These are phyloP conservation scores for Solanum hybrid DNA, from an alignment of 305 asterid genomes.

Conservation along the genomic window DNA sequence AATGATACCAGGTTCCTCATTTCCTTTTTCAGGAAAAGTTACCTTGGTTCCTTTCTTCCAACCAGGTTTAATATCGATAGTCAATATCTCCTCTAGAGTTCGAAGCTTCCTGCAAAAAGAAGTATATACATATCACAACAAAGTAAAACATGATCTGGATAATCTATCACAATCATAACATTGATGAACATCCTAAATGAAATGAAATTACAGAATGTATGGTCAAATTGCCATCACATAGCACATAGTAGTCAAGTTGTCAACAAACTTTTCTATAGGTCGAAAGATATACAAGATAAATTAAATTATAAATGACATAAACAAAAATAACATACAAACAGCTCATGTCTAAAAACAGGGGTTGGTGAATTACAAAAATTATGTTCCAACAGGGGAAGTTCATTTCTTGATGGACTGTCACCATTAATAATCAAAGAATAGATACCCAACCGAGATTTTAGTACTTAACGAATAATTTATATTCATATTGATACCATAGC, in stretches of 20 bases:
- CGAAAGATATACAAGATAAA: background rate
- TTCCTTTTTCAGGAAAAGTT: conserved; percentile 87
- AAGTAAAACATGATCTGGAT: background rate
- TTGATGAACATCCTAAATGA: background rate
- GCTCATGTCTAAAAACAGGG: background rate
- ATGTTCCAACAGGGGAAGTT: background rate
- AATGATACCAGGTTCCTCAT: conserved; percentile 75
- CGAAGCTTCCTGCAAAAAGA: conserved; percentile 44
- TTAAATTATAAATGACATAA: background rate
- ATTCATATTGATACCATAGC: background rate
- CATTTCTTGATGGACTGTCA: background rate
- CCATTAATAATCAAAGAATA: background rate
- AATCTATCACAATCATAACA: background rate
- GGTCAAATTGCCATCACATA: background rate
- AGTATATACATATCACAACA: conserved; percentile 11
- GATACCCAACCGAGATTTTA: background rate
- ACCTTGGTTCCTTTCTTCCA: conserved; percentile 97
- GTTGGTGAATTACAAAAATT: background rate
- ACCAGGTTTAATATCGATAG: conserved; percentile 80
- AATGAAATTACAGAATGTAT: background rate
- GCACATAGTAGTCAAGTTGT: background rate
- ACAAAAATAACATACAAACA: background rate
- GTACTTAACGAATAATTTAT: background rate
- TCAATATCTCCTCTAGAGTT: conserved; percentile 58
- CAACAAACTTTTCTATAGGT: background rate